Percentiles rank a stretch among this genome's conserved stretches.
These are phyloP conservation scores for Colletotrichum sp. DNA, from an alignment of 2,329 filamentous ascomycete genomes.

Conservation along the genomic window DNA sequence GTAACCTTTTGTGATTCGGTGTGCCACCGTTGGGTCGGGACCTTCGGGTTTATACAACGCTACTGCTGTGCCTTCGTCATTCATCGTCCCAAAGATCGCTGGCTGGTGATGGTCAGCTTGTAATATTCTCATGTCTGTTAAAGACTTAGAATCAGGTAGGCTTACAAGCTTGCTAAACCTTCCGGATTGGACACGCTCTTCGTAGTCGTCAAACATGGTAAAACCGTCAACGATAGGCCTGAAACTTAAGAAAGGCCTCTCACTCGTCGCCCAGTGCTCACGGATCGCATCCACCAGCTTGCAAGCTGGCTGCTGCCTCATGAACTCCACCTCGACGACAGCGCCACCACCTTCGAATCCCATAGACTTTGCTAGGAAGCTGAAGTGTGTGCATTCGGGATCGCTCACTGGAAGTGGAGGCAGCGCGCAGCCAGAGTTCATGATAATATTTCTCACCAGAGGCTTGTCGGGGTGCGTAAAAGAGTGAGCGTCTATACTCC, in stretches of 20 bases:
- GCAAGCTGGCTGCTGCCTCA: neutral
- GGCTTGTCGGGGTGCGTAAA: neutral
- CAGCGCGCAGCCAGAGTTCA: neutral
- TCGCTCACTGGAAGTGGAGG: neutral
- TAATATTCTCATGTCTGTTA: rapidly evolving
- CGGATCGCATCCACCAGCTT: neutral
- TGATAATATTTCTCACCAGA: neutral
- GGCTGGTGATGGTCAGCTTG: neutral
- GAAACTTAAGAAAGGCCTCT: neutral
- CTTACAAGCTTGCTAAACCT: neutral
- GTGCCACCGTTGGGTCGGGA: neutral
- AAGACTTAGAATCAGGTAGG: rapidly evolving
- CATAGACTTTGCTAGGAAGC: neutral
- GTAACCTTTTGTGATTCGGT: neutral
- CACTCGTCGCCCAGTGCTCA: neutral
- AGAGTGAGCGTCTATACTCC: neutral
- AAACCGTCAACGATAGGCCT: neutral
- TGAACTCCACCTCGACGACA: neutral
- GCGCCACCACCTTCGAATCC: neutral
- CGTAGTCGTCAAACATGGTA: neutral
- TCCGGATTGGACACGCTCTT: neutral
- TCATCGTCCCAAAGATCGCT: neutral
- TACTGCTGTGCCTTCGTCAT: neutral
- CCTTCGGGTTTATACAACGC: neutral
- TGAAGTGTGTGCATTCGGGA: neutral